These are phyloP conservation scores for Anisodus acutangulus DNA, from an alignment of 257 asterid species.

Conservation along the genomic window DNA sequence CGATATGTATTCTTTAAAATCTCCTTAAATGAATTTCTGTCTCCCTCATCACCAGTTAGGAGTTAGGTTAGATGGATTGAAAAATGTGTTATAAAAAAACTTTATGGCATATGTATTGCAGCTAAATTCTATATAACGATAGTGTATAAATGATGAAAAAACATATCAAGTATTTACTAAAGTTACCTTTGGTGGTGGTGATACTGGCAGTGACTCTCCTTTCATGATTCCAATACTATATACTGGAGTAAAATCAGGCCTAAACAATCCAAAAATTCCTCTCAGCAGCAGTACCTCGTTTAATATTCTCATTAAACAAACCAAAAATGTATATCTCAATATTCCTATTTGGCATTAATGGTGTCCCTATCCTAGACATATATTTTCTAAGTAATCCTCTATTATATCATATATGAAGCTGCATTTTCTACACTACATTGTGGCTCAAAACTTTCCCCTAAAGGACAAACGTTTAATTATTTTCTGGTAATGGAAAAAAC, in stretches of 20 bases:
- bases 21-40: too few species aligned
- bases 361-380: conserved; percentile 64
- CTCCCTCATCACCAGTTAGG: too few species aligned
- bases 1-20: too few species aligned
- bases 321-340: conserved; percentile 66
- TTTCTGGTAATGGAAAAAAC: too few species aligned
- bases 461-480: conserved; percentile 24
- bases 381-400: conserved; percentile 59
- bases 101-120: too few species aligned
- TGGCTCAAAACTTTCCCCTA: conserved; percentile 61
- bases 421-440: conserved; percentile 67
- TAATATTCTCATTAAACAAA: conserved; percentile 76
- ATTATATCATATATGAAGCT: conserved; percentile 46
- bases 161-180: not conserved
- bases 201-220: conserved; percentile 29
- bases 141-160: too few species aligned
- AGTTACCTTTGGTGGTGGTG: not conserved
- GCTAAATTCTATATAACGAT: too few species aligned
- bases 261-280: conserved; percentile 78
- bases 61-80: too few species aligned
- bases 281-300: conserved; percentile 63
- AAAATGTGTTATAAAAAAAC: too few species aligned
- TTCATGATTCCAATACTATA: conserved; percentile 71
- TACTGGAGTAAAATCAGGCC: conserved; percentile 66
- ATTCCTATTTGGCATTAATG: conserved; percentile 68